Evolutionary conservation across 805 yeast genomes (phyloP).

Genomic region (Wickerhamomyces bisporus): DNA sequence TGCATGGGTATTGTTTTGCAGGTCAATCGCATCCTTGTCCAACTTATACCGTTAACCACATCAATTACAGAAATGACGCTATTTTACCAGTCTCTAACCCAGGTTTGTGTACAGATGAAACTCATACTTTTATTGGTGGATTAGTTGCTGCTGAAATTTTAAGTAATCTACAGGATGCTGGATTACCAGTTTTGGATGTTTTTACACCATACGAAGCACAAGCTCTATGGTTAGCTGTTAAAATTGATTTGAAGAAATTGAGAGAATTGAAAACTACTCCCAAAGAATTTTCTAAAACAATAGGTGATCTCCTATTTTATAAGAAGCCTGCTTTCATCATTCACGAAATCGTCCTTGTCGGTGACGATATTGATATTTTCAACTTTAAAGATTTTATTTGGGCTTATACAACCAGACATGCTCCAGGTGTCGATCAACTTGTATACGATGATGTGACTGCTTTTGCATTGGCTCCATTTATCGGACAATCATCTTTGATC

Average conservation of each 20-base stretch:
- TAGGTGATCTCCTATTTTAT: constrained; percentile 18
- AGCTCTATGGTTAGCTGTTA: constrained; percentile 22
- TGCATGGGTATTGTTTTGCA: constrained; percentile 26
- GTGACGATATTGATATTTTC: constrained; percentile 26
- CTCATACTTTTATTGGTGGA: constrained; percentile 26
- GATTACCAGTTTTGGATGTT: constrained; percentile 18
- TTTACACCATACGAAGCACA: constrained; percentile 26
- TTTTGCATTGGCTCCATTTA: constrained; percentile 25
- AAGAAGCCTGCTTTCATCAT: constrained; percentile 16
- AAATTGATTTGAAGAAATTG: constrained; percentile 19
- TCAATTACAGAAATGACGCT: constrained; percentile 22
- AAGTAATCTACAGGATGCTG: constrained; percentile 5
- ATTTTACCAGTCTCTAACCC: constrained; percentile 26
- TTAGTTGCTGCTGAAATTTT: constrained; percentile 18
- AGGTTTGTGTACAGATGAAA: constrained; percentile 25
- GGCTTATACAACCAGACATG: constrained; percentile 26
- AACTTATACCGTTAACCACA: constrained; percentile 19
- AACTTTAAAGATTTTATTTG: constrained; percentile 23
- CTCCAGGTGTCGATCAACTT: constrained; percentile 22
- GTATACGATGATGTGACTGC: constrained; percentile 16
- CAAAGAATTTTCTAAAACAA: constrained; percentile 15
- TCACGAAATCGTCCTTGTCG: constrained; percentile 24
- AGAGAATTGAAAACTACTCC: constrained; percentile 17
- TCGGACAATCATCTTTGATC: constrained; percentile 8
- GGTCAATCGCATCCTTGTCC: constrained; percentile 25